Conservation (phyloP, 1,284 basidiomycete species). For the Rhodotorula sp. region DNA sequence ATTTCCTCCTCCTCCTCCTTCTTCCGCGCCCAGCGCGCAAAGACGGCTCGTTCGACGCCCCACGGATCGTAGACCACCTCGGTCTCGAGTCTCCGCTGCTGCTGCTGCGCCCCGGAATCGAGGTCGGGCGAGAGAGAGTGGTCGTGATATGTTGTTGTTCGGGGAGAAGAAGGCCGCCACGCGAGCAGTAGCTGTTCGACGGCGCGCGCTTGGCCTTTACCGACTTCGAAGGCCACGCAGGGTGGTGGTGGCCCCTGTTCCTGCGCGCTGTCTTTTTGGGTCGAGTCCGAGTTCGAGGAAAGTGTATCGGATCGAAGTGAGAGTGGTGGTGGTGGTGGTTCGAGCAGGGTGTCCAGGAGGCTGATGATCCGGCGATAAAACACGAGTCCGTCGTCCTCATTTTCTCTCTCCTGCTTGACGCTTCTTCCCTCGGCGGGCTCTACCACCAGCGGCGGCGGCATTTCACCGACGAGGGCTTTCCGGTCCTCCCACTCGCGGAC, state of each 20-base stretch:
- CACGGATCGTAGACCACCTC: conserved; percentile 76
- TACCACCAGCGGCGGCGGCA: conserved; percentile 33
- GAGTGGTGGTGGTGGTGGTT: conserved; percentile 29
- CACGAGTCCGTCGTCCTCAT: conserved; percentile 58
- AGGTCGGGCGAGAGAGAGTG: neutral
- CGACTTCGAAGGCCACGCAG: conserved; percentile 74
- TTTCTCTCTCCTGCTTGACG: conserved; percentile 23
- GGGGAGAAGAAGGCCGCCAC: conserved; percentile 48
- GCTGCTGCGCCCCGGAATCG: too few species aligned
- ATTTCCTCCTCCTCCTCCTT: neutral
- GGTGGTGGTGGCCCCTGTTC: conserved; percentile 45
- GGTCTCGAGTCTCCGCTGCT: conserved; percentile 46
- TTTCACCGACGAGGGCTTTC: conserved; percentile 73
- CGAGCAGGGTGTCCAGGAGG: conserved; percentile 57
- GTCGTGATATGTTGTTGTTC: neutral
- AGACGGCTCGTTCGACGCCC: conserved; percentile 55
- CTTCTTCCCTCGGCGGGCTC: neutral
- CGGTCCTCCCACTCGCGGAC: conserved; percentile 77
- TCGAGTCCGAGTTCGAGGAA: too few species aligned
- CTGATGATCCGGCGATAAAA: conserved; percentile 73
- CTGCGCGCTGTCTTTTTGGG: too few species aligned
- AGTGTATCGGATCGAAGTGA: neutral
- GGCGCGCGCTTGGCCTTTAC: conserved; percentile 64
- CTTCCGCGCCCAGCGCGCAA: conserved; percentile 38
- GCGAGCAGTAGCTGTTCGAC: conserved; percentile 62